Evolutionary conservation across 495 filamentous ascomycete genomes (phyloP).

Genomic region (Hypoxylon fragiforme): DNA sequence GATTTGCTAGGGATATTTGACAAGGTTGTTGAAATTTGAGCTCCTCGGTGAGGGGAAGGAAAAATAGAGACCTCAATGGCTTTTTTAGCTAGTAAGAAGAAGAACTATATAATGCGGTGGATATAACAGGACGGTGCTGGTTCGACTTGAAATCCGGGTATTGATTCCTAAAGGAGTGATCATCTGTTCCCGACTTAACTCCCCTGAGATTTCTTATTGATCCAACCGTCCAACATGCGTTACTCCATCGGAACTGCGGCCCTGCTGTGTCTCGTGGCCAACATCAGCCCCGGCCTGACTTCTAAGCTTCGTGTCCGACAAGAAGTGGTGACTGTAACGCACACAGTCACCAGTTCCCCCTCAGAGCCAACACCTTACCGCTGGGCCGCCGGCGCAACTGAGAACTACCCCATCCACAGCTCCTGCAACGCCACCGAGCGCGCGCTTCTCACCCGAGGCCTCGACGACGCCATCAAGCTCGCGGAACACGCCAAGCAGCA

Average conservation of each 20-base stretch:
- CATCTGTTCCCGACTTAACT: neutral
- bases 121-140: neutral
- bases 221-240: constrained; percentile 2
- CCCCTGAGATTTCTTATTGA: neutral
- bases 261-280: constrained; percentile 5
- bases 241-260: neutral
- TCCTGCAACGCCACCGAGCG: constrained; percentile 60
- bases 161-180: neutral
- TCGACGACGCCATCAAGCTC: constrained; percentile 53
- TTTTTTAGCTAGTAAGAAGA: too few relatives aligned
- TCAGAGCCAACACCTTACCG: constrained; percentile 15
- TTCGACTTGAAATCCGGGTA: neutral
- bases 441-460: constrained; percentile 49
- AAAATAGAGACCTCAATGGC: neutral
- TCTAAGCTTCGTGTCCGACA: constrained; percentile 10
- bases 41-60: neutral
- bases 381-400: constrained; percentile 20
- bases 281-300: neutral
- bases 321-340: constrained; percentile 11
- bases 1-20: constrained; percentile 2
- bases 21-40: constrained; percentile 2
- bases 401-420: constrained; percentile 51
- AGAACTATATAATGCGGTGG: neutral
- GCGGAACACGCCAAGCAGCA: constrained; percentile 53
- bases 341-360: constrained; percentile 5